These are phyloP conservation scores for Phialophora tarda DNA, from an alignment of 2,329 filamentous ascomycete species.

Conservation along the genomic window DNA sequence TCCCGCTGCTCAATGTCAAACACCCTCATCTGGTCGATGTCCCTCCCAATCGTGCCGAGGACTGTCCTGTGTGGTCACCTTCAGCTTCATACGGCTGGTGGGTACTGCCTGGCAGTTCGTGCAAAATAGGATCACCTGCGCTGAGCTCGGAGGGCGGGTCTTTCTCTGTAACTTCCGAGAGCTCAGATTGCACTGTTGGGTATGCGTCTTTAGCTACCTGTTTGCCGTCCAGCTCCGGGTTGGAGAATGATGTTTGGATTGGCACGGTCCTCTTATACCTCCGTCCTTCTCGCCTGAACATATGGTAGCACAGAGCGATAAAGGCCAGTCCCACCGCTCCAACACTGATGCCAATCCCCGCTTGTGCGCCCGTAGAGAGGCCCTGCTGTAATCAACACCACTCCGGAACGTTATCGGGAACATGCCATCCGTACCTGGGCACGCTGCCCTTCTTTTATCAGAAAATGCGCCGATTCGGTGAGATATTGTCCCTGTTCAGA, in stretches of 20 bases:
- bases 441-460: conserved; percentile 2
- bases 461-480: conserved; percentile 5
- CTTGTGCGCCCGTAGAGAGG: conserved; percentile 2
- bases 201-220: neutral
- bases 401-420: neutral
- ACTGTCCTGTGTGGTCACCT: neutral
- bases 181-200: neutral
- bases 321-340: neutral
- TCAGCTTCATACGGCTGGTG: conserved; percentile 9
- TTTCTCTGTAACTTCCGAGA: neutral
- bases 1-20: neutral
- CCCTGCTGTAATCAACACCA: neutral
- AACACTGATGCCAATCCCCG: conserved; percentile 2
- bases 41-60: neutral
- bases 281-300: conserved; percentile 3
- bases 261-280: neutral
- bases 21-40: neutral
- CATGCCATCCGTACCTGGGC: conserved; percentile 1
- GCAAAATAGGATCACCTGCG: neutral
- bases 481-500: conserved; percentile 1
- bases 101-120: conserved; percentile 8
- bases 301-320: neutral
- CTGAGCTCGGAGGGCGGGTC: neutral
- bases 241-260: neutral
- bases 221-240: conserved; percentile 7